Evolutionary conservation across 441 rosid species (phyloP).

Genomic region (Eruca vesicaria): DNA sequence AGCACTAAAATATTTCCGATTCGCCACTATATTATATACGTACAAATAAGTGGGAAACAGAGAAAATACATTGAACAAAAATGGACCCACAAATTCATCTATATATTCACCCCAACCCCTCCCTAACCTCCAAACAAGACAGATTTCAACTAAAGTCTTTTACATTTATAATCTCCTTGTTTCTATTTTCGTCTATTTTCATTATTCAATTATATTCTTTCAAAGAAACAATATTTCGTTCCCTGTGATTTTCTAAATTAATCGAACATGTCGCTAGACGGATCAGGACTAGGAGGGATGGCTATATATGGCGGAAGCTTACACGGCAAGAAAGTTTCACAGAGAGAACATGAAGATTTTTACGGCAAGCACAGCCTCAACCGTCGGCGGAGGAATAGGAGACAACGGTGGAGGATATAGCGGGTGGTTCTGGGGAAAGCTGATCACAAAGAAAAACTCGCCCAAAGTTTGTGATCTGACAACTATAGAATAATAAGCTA

Average conservation of each 20-base stretch:
- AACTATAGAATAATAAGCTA: conserved; percentile 16
- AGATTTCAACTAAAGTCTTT: conserved; percentile 8
- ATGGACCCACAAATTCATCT: conserved; percentile 29
- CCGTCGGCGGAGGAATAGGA: conserved; percentile 8
- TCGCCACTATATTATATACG: conserved; percentile 14
- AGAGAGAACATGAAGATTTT: conserved; percentile 25
- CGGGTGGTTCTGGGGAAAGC: conserved; percentile 28
- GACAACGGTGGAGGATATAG: conserved; percentile 24
- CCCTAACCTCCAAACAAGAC: conserved; percentile 12
- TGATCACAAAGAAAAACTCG: conserved; percentile 28
- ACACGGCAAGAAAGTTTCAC: conserved; percentile 32
- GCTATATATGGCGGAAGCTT: conserved; percentile 32
- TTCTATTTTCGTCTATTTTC: conserved; percentile 4
- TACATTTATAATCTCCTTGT: not conserved
- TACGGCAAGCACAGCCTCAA: conserved; percentile 15
- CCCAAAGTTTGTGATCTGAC: conserved; percentile 35
- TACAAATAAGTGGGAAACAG: conserved; percentile 31
- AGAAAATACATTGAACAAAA: conserved; percentile 12
- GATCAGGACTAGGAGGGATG: conserved; percentile 32
- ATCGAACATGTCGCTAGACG: conserved; percentile 27
- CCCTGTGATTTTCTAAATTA: not conserved
- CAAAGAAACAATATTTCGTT: not conserved
- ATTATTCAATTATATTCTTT: not conserved
- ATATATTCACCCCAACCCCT: conserved; percentile 24
- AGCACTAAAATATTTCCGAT: not conserved